A percentile compares a stretch with the other conserved stretches of the same genome.
Conservation (phyloP, 1,284 basidiomycete genomes). For the Cryptococcus wingfieldii region DNA sequence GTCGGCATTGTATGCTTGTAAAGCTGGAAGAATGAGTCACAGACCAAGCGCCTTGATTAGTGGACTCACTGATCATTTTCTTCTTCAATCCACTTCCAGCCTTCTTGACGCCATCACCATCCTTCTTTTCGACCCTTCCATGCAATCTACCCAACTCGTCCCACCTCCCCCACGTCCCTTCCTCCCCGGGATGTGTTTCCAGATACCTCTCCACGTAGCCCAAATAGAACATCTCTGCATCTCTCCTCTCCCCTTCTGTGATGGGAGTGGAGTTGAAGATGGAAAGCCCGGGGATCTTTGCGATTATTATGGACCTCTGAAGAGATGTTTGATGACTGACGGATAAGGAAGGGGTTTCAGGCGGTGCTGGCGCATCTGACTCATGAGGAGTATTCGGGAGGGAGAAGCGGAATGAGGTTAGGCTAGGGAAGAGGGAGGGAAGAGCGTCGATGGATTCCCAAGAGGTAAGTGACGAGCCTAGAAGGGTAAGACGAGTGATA, state of each 20-base stretch:
- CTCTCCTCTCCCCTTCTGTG: conserved; percentile 66
- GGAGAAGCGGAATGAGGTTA: conserved; percentile 12
- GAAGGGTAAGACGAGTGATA: conserved; percentile 51
- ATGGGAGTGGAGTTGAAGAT: conserved; percentile 67
- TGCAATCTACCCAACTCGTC: conserved; percentile 23
- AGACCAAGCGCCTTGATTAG: neutral
- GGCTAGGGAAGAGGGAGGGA: conserved; percentile 28
- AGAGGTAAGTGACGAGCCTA: conserved; percentile 56
- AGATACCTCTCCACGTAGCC: conserved; percentile 53
- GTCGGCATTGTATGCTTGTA: conserved; percentile 2
- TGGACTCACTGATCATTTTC: conserved; percentile 38
- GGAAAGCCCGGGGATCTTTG: conserved; percentile 62
- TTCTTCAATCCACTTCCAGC: conserved; percentile 18
- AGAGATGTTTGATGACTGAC: neutral
- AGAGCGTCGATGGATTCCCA: conserved; percentile 73
- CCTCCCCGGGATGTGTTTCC: neutral
- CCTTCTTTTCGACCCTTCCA: conserved; percentile 5
- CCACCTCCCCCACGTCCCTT: conserved; percentile 26
- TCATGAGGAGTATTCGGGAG: conserved; percentile 7
- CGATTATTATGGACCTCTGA: conserved; percentile 61
- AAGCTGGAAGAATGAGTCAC: neutral
- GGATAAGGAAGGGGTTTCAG: neutral
- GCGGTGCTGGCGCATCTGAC: conserved; percentile 10
- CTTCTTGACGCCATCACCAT: neutral
- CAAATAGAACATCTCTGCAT: conserved; percentile 81